Evolutionary conservation across 257 asterid genomes (phyloP), one percentile per base, ranked within the genome.

Genomic region (Gardenia jasminoides): DNA sequence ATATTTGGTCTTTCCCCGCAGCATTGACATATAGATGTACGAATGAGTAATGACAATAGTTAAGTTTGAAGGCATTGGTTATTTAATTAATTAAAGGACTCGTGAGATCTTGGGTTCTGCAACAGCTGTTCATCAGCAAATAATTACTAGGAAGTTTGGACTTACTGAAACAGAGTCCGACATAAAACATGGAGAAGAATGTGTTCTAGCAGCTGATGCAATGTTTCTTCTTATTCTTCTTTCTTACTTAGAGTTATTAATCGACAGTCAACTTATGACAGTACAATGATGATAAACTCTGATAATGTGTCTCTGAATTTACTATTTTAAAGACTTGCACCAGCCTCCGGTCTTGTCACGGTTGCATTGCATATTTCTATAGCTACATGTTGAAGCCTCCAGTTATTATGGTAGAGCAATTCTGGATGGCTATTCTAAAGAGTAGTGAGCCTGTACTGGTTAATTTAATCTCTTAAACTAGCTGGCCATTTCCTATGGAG

Each of bases 91-190:
- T 66, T 36, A 71, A 75, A 71, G 56, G 82, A 56, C 78, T 87
- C 91, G 91, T 91, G 94, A 85, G 96, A 88, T 93, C 90, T 89
- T 83, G 95, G 91, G 94, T 84, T 87, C 88, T 87, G 91, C 47
- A 88, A 87, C 80, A 91, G 93, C 91, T 88, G 89, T 83, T 80
- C 78, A 84, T 83, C n/a, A 58, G 85, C 81, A 78, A 71, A 81
- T 80, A 83, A 79, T 84, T 82, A 81, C 85, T 66, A 85, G 80
- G 83, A 84, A 81, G 47, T 89, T 89, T 91, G 96, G 93, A 87
- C 79, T 86, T 93, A 75, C 81, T 73, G 85, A 74, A 76, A 75
- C 78, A 79, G 84, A 81, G 62, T 83, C 94, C 93, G 88, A 89
- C 97, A 91, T 78, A 78, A 84, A 87, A 90, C 93, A 90, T 88